Percentiles rank a stretch among this genome's conserved stretches.
Conservation (phyloP, 176 grass and related monocot species). For the Triticum dicoccoides region DNA sequence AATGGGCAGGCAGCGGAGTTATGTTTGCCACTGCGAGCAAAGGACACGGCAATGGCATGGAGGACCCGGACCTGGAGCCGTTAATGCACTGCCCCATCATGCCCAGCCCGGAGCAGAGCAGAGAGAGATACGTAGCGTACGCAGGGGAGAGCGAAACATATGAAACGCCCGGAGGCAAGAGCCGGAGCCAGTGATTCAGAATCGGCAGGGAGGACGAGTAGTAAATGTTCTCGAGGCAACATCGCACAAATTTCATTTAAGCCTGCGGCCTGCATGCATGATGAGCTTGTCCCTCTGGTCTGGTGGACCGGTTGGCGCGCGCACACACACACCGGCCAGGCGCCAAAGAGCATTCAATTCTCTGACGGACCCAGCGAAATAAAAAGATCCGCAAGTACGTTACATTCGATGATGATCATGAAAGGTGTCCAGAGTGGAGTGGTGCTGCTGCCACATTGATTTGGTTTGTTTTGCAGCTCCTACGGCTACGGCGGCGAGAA, state of each 20-base stretch:
- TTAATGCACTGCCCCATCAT: not conserved
- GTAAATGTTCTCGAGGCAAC: not conserved
- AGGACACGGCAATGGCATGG: no score
- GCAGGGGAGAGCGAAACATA: no score
- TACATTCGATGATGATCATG: not conserved
- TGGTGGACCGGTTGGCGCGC: no score
- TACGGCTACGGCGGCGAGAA: not conserved
- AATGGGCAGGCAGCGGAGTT: conserved; percentile 23
- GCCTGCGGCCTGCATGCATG: not conserved
- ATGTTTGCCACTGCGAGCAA: conserved; percentile 8
- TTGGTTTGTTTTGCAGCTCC: conserved; percentile 5
- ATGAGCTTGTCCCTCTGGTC: conserved; percentile 12
- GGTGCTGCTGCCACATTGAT: not conserved
- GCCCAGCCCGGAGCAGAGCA: no score
- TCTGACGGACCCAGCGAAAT: not conserved
- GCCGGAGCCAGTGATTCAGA: no score
- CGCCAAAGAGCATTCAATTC: not conserved
- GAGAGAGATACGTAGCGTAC: no score
- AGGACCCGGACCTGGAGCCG: not conserved
- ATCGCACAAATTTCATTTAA: conserved; percentile 14
- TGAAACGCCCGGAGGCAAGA: not conserved
- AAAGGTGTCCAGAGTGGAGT: not conserved
- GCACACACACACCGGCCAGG: not conserved
- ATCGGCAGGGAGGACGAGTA: not conserved
- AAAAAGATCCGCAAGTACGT: not conserved